Conservation (phyloP, 495 filamentous ascomycete genomes). For the Aspergillus campestris region DNA sequence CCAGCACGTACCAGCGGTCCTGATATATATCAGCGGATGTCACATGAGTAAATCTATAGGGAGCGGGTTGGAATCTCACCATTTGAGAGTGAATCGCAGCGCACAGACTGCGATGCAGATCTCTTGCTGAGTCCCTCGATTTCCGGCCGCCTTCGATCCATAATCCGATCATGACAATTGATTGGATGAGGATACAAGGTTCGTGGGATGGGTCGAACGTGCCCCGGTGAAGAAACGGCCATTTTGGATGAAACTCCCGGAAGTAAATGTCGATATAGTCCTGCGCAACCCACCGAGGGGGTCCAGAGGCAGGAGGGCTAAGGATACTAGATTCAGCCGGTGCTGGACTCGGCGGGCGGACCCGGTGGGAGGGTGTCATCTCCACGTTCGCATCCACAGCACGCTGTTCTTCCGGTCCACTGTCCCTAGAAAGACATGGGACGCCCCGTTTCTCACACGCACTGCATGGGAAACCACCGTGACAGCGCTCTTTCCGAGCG, state of each 20-base stretch:
- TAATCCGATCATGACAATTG: slow-evolving; percentile 13
- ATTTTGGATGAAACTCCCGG: slow-evolving; percentile 7
- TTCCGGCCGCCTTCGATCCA: slow-evolving; percentile 6
- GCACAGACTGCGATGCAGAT: slow-evolving; percentile 8
- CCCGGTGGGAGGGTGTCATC: neutral
- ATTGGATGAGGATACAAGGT: slow-evolving; percentile 14
- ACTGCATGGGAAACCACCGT: slow-evolving; percentile 11
- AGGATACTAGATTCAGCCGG: neutral
- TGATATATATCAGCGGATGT: neutral
- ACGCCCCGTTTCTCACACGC: slow-evolving; percentile 6
- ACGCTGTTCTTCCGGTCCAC: neutral
- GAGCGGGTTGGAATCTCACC: slow-evolving; percentile 1
- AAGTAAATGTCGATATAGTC: slow-evolving; percentile 14
- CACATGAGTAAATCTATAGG: too few species aligned
- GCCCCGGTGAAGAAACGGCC: slow-evolving; percentile 15
- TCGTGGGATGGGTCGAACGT: slow-evolving; percentile 11
- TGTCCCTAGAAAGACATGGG: slow-evolving; percentile 1
- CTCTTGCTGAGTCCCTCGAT: slow-evolving; percentile 6
- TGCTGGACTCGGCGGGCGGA: too few species aligned
- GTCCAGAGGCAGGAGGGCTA: too few species aligned
- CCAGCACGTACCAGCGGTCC: too few species aligned
- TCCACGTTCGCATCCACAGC: neutral
- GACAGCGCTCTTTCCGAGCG: slow-evolving; percentile 10
- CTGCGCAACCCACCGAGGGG: neutral
- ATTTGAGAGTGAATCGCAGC: slow-evolving; percentile 11